phyloP scores from a whole-genome alignment of 192 early-diverging fungal genomes.

The Coemansia sp. region DNA sequence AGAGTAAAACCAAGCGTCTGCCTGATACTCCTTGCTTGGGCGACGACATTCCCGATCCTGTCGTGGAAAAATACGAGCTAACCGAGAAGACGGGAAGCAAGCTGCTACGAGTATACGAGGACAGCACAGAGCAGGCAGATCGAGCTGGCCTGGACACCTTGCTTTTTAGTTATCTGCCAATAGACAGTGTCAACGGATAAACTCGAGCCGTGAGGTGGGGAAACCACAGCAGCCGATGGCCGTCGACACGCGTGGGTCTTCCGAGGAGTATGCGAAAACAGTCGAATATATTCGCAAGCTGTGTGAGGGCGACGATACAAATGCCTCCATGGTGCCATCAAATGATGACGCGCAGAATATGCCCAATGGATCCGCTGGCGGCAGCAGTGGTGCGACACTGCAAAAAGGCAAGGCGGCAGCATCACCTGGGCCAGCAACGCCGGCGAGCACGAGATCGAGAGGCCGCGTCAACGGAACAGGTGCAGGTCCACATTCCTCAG shows the following conservation, averaged over 20 bases:
- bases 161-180: neutral
- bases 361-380: conserved; percentile 4
- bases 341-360: neutral
- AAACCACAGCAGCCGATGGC: conserved; percentile 14
- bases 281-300: conserved; percentile 41
- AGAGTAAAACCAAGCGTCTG: no score
- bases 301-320: conserved; percentile 31
- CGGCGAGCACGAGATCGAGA: neutral
- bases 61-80: no score
- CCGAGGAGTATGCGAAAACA: conserved; percentile 31
- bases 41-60: no score
- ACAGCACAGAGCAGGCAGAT: neutral
- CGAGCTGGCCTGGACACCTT: neutral
- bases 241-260: conserved; percentile 23
- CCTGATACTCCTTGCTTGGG: no score
- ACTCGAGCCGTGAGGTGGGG: neutral
- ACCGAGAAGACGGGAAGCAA: neutral
- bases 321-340: neutral
- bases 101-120: neutral
- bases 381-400: neutral
- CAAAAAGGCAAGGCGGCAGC: neutral
- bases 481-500: neutral
- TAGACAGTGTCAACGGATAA: no score
- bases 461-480: neutral
- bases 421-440: neutral